Conservation (phyloP, 2,329 filamentous ascomycete genomes). For the Aspergillus eucalypticola region DNA sequence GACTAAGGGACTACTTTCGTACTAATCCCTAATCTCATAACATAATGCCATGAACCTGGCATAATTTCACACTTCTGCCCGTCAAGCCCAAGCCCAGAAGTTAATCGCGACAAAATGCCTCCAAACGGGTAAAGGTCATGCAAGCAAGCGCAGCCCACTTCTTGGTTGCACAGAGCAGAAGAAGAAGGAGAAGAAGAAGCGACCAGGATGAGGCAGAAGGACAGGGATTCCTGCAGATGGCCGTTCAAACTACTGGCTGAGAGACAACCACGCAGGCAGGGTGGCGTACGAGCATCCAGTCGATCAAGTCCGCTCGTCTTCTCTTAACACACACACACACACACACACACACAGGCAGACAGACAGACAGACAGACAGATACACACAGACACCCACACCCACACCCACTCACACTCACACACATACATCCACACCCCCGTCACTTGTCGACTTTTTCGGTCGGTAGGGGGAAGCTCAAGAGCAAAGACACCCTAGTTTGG, state of each 20-base stretch:
- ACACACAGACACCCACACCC: too few species aligned
- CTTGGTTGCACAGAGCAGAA: conserved; percentile 22
- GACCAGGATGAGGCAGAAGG: conserved; percentile 14
- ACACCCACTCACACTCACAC: too few species aligned
- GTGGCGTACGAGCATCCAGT: conserved; percentile 22
- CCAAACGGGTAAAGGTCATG: conserved; percentile 12
- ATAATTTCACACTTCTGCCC: not conserved
- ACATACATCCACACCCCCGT: not conserved
- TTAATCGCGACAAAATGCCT: not conserved
- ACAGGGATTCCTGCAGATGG: conserved; percentile 25
- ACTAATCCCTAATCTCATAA: not conserved
- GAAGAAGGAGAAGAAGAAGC: conserved; percentile 24
- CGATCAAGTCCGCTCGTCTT: conserved; percentile 16
- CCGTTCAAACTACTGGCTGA: conserved; percentile 24
- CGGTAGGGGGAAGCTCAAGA: not conserved
- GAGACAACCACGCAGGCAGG: conserved; percentile 25
- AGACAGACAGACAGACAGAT: too few species aligned
- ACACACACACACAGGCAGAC: too few species aligned
- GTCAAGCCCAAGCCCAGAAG: not conserved
- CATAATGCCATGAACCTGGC: not conserved
- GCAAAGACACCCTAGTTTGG: not conserved
- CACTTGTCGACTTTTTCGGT: conserved; percentile 1
- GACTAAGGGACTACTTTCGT: too few species aligned
- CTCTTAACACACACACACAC: not conserved
- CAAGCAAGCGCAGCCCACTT: conserved; percentile 24